phyloP scores from a whole-genome alignment of 495 filamentous ascomycete species.

The Penicillium coffeae region DNA sequence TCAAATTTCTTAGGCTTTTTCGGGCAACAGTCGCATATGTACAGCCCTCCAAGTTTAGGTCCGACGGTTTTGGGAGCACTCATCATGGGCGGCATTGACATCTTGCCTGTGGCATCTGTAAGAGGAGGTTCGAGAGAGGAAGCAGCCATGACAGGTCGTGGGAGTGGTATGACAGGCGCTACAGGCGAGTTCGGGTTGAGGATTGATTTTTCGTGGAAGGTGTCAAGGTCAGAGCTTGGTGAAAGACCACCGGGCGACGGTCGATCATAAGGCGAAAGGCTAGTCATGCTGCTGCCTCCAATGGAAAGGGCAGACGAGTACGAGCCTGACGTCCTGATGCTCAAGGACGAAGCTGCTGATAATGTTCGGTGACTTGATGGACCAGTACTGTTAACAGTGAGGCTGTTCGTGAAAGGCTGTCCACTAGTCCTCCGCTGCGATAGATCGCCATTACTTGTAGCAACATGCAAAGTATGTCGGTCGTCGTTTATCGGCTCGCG shows the following conservation, averaged over 20 bases:
- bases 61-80: slow-evolving; percentile 26
- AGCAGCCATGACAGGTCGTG: slow-evolving; percentile 15
- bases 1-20: slow-evolving; percentile 99
- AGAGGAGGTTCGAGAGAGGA: slow-evolving; percentile 29
- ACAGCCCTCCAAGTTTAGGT: slow-evolving; percentile 46
- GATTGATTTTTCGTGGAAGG: slow-evolving; percentile 39
- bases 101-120: slow-evolving; percentile 35
- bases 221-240: slow-evolving; percentile 54
- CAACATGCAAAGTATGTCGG: slow-evolving; percentile 50
- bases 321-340: slow-evolving; percentile 65
- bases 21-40: slow-evolving; percentile 94
- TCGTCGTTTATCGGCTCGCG: slow-evolving; percentile 73
- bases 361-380: slow-evolving; percentile 62
- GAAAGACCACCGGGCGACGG: slow-evolving; percentile 72
- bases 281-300: slow-evolving; percentile 69
- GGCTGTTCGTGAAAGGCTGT: slow-evolving; percentile 52
- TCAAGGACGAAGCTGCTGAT: slow-evolving; percentile 67
- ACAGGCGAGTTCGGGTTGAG: slow-evolving; percentile 59
- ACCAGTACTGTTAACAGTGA: slow-evolving; percentile 55
- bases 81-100: slow-evolving; percentile 35
- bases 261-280: slow-evolving; percentile 65
- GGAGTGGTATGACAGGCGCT: slow-evolving; percentile 31
- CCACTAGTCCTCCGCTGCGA: slow-evolving; percentile 62
- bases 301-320: slow-evolving; percentile 68
- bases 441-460: slow-evolving; percentile 58